phyloP scores from a whole-genome alignment of 2,329 filamentous ascomycete genomes.

The Arthrinium phaeospermum region DNA sequence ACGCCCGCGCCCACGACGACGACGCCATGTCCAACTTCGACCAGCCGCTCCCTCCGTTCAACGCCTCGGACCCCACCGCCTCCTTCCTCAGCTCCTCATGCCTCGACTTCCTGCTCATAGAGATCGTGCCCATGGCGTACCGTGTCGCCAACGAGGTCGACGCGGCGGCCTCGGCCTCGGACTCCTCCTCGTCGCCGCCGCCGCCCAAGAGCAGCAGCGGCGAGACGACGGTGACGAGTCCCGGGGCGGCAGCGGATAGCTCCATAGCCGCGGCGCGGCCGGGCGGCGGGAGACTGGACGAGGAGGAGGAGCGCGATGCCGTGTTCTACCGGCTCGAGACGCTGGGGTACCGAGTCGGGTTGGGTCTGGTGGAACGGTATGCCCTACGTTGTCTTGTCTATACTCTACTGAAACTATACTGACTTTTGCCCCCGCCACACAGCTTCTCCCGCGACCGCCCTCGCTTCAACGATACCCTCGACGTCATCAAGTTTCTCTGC shows the following conservation, averaged over 20 bases:
- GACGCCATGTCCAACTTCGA: constrained; percentile 72
- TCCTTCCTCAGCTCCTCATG: constrained; percentile 82
- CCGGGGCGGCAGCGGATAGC: not conserved
- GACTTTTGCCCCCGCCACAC: constrained; percentile 2
- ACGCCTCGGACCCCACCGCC: constrained; percentile 74
- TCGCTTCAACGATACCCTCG: constrained; percentile 88
- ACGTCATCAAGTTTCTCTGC: constrained; percentile 98
- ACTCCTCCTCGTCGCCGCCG: not conserved
- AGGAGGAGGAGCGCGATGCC: constrained; percentile 83
- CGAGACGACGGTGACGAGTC: constrained; percentile 30
- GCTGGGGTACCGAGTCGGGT: constrained; percentile 88
- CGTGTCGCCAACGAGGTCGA: constrained; percentile 79
- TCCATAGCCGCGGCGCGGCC: constrained; percentile 13
- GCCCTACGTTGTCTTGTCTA: constrained; percentile 31
- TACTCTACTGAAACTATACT: not conserved
- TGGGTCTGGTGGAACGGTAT: constrained; percentile 89
- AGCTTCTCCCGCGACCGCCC: constrained; percentile 85
- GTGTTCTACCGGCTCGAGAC: constrained; percentile 84
- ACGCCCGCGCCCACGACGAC: not conserved
- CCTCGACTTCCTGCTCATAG: constrained; percentile 93
- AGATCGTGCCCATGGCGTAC: constrained; percentile 93
- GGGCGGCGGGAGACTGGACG: constrained; percentile 56
- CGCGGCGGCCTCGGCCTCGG: constrained; percentile 30
- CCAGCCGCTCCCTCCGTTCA: constrained; percentile 69
- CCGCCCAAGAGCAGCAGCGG: not conserved